phyloP scores from a whole-genome alignment of 768 basidiomycete genomes.

The Boletus rubroflammeus region DNA sequence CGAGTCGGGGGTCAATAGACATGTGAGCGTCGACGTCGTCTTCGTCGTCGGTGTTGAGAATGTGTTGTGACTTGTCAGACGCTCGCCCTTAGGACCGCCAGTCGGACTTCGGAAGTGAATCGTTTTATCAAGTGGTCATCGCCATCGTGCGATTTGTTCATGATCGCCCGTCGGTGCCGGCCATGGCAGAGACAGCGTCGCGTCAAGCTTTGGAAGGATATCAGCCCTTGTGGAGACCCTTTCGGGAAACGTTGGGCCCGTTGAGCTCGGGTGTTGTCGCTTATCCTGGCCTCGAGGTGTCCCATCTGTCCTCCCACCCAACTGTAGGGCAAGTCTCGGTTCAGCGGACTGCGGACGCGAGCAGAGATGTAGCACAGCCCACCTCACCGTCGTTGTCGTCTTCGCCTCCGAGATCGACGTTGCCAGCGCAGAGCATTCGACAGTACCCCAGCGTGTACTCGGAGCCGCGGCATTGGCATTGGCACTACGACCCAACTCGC shows the following conservation, averaged over 20 bases:
- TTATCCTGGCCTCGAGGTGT: neutral
- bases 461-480: neutral
- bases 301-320: neutral
- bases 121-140: neutral
- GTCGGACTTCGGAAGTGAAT: slow-evolving; percentile 25
- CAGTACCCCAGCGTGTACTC: neutral
- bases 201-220: neutral
- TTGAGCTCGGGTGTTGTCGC: neutral
- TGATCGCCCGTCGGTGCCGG: neutral
- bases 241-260: neutral
- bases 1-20: slow-evolving; percentile 31
- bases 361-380: neutral
- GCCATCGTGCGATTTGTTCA: neutral
- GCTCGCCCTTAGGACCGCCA: neutral
- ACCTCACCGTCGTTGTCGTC: neutral
- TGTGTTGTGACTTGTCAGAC: neutral
- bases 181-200: neutral
- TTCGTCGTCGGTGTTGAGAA: slow-evolving; percentile 8
- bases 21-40: slow-evolving; percentile 12
- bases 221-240: no score
- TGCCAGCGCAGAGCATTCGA: neutral
- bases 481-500: neutral
- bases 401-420: neutral
- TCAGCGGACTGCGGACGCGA: neutral
- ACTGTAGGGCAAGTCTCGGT: neutral